These are phyloP conservation scores for Pseudocercospora musae DNA, from an alignment of 2,329 filamentous ascomycete genomes.

Conservation along the genomic window DNA sequence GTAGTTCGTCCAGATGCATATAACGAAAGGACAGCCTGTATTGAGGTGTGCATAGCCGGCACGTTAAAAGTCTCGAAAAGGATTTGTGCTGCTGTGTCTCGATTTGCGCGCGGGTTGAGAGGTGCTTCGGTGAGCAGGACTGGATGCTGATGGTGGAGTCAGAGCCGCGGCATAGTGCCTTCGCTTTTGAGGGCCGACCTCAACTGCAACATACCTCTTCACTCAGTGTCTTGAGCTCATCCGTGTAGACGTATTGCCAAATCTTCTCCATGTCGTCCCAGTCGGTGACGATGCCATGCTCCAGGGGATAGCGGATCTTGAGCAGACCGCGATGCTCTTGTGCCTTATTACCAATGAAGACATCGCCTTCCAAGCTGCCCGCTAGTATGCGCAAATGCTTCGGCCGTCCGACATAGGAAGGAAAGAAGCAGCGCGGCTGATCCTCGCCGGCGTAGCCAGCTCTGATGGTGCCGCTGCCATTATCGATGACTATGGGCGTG, in stretches of 20 bases:
- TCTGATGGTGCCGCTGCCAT: constrained; percentile 95
- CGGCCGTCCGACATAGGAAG: constrained; percentile 91
- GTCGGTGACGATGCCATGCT: constrained; percentile 97
- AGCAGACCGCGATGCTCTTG: constrained; percentile 86
- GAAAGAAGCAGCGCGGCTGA: constrained; percentile 93
- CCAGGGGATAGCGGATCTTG: constrained; percentile 92
- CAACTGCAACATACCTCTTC: constrained; percentile 67
- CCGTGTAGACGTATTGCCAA: constrained; percentile 96
- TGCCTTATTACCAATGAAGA: constrained; percentile 92
- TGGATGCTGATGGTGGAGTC: constrained; percentile 63
- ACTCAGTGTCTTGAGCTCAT: constrained; percentile 92
- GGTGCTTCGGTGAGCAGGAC: constrained; percentile 95
- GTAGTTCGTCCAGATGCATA: constrained; percentile 96
- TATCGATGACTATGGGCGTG: constrained; percentile 97
- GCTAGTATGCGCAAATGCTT: constrained; percentile 94
- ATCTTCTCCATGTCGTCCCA: constrained; percentile 99
- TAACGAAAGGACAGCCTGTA: constrained; percentile 91
- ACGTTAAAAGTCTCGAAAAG: constrained; percentile 99
- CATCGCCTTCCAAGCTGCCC: constrained; percentile 92
- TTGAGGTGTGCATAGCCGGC: constrained; percentile 91
- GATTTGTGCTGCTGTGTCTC: constrained; percentile 93
- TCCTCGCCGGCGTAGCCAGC: constrained; percentile 97
- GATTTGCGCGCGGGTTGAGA: constrained; percentile 90
- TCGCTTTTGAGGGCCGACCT: constrained; percentile 17
- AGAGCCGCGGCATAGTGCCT: not conserved